Evolutionary conservation across 2,329 filamentous ascomycete species (phyloP), one percentile per base, ranked within the genome.

Genomic region (Hypoxylon sp.): DNA sequence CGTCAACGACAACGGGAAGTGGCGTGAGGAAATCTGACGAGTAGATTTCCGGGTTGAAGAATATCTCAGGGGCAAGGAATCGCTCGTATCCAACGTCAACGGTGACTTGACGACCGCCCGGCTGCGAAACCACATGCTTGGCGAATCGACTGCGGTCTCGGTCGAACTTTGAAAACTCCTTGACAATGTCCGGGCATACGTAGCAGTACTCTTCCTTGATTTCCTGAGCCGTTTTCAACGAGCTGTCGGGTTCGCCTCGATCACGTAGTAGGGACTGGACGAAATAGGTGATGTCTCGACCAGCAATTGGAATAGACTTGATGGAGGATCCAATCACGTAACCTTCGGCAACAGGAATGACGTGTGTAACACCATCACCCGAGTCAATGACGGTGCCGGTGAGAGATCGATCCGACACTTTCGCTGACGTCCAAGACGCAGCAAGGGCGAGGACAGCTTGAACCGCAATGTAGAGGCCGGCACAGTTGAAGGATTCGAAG

Each of bases 21-120:
- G 96, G 96, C 11, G 96, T 99, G 72, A 99, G 85, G 85, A 99
- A 99, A 80, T 99, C 96, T 73, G 95, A 98, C 69, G 93, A 97
- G 87, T 98, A 98, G 77, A 99, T 99, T 84, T 99, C 96, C 31
- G 96, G 96, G 83, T 99, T 99, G 89, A 99, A 99, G 84, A 99
- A 99, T 78, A 99, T 99, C 81, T 99, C 96, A 24, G 97, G 97
- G 2, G 96, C 96, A 67, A 99, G 87, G 87, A 99, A 99, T 35
- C 96, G 92, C 82, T 99, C 96, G 83, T 98, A 99, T 58, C 96
- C 96, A 58, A 99, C 93, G 76, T 99, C 97, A 51, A 99, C 93
- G 1, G 86, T 88, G 21, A 95, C 91, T 74, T 92, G 90, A 74
- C 92, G 91, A 70, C 96, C 96, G 74, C 94, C 95, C 27, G 94